These are phyloP conservation scores for Themeda triandra DNA, from an alignment of 176 grass and related monocot species.

Conservation along the genomic window DNA sequence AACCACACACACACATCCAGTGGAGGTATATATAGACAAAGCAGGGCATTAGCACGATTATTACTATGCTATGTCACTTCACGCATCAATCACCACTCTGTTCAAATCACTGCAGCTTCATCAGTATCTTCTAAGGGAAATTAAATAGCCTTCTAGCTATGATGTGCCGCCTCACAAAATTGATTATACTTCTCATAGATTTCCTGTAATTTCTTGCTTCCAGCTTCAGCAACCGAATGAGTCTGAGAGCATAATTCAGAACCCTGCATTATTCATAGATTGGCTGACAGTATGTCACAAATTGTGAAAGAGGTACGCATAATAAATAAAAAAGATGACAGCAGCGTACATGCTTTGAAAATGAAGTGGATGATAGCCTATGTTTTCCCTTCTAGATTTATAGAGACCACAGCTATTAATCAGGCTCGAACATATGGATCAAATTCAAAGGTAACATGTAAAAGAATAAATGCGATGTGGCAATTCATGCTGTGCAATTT, in stretches of 20 bases:
- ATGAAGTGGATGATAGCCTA: background rate
- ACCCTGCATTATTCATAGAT: constrained; percentile 25
- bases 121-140: constrained; percentile 29
- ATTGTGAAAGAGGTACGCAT: background rate
- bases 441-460: background rate
- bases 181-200: constrained; percentile 41
- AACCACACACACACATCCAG: too few species aligned
- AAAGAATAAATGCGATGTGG: background rate
- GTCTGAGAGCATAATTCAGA: constrained; percentile 33
- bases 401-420: background rate
- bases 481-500: background rate
- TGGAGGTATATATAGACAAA: background rate
- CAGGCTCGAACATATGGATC: background rate
- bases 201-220: constrained; percentile 29
- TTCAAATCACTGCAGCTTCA: constrained; percentile 8
- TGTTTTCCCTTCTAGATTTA: constrained; percentile 1
- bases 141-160: background rate
- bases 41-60: background rate
- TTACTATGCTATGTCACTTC: too few species aligned
- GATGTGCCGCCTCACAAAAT: constrained; percentile 46
- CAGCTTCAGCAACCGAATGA: constrained; percentile 9
- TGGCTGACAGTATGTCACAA: background rate
- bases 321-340: background rate
- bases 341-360: background rate
- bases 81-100: too few species aligned